Evolutionary conservation across 768 basidiomycete genomes (phyloP), one percentile per base, ranked within the genome.

Genomic region (Lepiota venenata): DNA sequence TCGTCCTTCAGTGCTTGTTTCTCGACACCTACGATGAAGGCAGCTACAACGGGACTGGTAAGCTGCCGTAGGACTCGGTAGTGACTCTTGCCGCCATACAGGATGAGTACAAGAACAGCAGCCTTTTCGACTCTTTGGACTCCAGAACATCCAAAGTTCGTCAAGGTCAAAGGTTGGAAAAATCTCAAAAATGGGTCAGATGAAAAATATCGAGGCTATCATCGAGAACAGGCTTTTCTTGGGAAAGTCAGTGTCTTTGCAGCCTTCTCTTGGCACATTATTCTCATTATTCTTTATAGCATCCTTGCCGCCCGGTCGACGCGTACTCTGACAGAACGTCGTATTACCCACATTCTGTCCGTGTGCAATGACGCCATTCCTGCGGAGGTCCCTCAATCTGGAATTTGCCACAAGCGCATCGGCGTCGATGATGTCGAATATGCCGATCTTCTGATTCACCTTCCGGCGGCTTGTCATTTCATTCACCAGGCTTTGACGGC

Each of bases 261-360:
- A 39, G 43, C 52, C 49, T 45, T 54, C 61, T 58, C 55, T 55
- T 57, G 56, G 38, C 54, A 29, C 42, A 21, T 55, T 56, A 52
- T 56, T 50, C 55, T 44, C 55, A 55, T 57, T 50, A 40, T 58
- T 53, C 46, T 43, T 52, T 63, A 32, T 63, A 90, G 88, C 64
- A 75, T 89, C 61, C 74, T 78, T 61, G 85, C 88, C 47, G 88
- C 88, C 27, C 78, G 78, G 59, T 87, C 88, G 35, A 79, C 87
- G 21, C 80, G 87, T 64, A 80, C 84, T 51, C 74, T 90, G 68
- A 76, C 81, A 47, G 87, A 90, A 67, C 83, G 84, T 60, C 81
- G 81, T 56, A 86, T 92, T 57, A 88, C 87, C 4, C 90, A 92
- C 69, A 83, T 91, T 47, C 66, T 92, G 15, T 91, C 88, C 43